phyloP scores from a whole-genome alignment of 1,139 yeast species.

The Suhomyces ambrosiae region DNA sequence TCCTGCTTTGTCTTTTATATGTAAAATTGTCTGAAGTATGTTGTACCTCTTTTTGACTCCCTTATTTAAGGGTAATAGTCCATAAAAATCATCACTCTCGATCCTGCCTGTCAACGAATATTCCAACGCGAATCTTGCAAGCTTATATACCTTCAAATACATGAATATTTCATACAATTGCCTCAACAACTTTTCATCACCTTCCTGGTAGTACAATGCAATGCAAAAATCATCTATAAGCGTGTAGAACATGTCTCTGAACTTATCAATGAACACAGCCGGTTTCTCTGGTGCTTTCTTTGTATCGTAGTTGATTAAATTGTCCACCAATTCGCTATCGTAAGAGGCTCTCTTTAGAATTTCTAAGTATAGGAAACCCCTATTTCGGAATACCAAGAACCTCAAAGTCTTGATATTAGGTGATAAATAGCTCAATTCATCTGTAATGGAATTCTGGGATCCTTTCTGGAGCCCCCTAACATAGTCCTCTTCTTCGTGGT shows the following conservation, averaged over 20 bases:
- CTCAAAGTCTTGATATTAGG: constrained; percentile 75
- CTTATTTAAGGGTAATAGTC: constrained; percentile 34
- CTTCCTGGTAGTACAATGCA: constrained; percentile 63
- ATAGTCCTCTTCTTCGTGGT: constrained; percentile 43
- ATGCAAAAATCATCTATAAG: constrained; percentile 58
- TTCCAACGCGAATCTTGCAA: constrained; percentile 68
- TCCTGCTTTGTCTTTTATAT: background rate
- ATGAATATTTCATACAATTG: constrained; percentile 52
- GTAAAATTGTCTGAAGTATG: constrained; percentile 1
- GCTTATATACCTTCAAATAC: constrained; percentile 48
- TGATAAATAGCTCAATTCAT: constrained; percentile 53
- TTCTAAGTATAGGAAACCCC: constrained; percentile 71
- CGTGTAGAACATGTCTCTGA: constrained; percentile 36
- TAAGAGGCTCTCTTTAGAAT: constrained; percentile 30
- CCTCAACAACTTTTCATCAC: constrained; percentile 55
- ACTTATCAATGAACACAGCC: constrained; percentile 21
- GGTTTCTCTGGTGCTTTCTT: constrained; percentile 16
- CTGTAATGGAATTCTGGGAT: constrained; percentile 29
- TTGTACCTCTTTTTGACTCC: constrained; percentile 15
- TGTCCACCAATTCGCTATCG: constrained; percentile 1
- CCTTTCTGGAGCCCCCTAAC: constrained; percentile 48
- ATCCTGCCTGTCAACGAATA: constrained; percentile 52
- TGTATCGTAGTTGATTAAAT: constrained; percentile 6
- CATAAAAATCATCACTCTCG: constrained; percentile 49
- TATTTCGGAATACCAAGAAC: constrained; percentile 76